Conservation (phyloP, 2,329 filamentous ascomycete genomes). For the Aspergillus floridensis region DNA sequence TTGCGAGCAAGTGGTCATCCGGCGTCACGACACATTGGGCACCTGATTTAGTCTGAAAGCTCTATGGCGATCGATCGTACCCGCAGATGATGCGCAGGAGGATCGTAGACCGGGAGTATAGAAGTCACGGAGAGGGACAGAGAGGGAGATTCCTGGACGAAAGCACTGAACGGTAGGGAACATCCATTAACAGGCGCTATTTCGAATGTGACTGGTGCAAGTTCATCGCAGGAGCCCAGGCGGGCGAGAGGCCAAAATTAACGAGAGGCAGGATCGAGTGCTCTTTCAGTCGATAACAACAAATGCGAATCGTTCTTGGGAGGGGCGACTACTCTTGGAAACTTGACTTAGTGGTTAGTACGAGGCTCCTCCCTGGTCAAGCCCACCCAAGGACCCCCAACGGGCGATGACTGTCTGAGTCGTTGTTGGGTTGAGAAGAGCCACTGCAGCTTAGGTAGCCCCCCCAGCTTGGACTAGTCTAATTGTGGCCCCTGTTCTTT, state of each 20-base stretch:
- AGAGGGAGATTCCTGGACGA: constrained; percentile 15
- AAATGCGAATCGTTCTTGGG: background rate
- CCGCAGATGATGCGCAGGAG: constrained; percentile 8
- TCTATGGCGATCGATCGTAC: constrained; percentile 15
- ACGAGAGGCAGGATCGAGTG: constrained; percentile 1
- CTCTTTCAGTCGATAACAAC: background rate
- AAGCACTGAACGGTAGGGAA: constrained; percentile 17
- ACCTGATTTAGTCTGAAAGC: constrained; percentile 5
- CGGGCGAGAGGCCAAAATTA: background rate
- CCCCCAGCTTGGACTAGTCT: background rate
- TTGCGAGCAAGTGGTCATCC: constrained; percentile 37
- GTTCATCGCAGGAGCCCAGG: constrained; percentile 12
- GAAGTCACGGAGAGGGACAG: constrained; percentile 13
- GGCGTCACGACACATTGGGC: constrained; percentile 36
- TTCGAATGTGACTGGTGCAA: constrained; percentile 16
- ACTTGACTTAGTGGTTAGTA: background rate
- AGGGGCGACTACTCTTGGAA: background rate
- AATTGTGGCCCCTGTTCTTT: background rate
- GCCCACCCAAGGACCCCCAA: background rate
- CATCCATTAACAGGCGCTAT: constrained; percentile 22
- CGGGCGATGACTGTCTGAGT: background rate
- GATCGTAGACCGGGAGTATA: constrained; percentile 11
- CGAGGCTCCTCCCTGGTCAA: background rate
- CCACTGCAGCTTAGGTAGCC: background rate
- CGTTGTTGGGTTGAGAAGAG: constrained; percentile 1